Base-by-base conservation (phyloP, 2,329 filamentous ascomycete genomes). In the Didymella pinodella region DNA sequence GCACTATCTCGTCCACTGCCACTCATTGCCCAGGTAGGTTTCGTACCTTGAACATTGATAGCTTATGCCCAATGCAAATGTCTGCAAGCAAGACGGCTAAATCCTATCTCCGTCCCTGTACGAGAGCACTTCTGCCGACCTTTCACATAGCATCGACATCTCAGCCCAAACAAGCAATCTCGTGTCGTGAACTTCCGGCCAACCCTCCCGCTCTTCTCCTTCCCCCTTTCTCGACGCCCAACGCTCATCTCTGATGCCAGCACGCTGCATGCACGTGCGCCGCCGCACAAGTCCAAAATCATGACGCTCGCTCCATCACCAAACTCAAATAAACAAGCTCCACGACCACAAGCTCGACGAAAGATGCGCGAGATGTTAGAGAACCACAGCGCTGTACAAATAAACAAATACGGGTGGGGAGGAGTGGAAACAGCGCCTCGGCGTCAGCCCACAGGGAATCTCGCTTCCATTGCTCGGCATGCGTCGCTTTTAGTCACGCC, bases 391-490 rank as follows among this genome's bases (percentile, higher is more conserved):
- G 62, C 38, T 54, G 65, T 65, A 44, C 22, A 43, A 59, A 65
- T 65, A 67, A 66, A 54, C 67, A 65, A 69, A 69, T 66, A 67
- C 67, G 65, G 59, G 67, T 65, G 66, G 60, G 51, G 62, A 58
- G 60, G 63, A 65, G 57, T 58, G 64, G 56, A 51, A n/a, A 25
- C n/a, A 14, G 57, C 58, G 65, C 67, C 65, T 66, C 61, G 16
- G 11, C 38, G 29, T 46, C 40, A 54, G 46, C 16, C 50, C 49
- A 32, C 38, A 48, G 44, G 49, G 7, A 46, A 54, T 36, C 49
- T 57, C 38, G 50, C 41, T 56, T 61, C 43, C 16, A 32, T 18
- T 12, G 53, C 57, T 59, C 52, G 55, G 54, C 59, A 59, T 54
- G 60, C 54, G 55, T 64, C 61, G 46, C 36, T 12, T 52, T 65